These are phyloP conservation scores for Trypanosoma boissoni DNA, from an alignment of 208 protist genomes.

Conservation along the genomic window DNA sequence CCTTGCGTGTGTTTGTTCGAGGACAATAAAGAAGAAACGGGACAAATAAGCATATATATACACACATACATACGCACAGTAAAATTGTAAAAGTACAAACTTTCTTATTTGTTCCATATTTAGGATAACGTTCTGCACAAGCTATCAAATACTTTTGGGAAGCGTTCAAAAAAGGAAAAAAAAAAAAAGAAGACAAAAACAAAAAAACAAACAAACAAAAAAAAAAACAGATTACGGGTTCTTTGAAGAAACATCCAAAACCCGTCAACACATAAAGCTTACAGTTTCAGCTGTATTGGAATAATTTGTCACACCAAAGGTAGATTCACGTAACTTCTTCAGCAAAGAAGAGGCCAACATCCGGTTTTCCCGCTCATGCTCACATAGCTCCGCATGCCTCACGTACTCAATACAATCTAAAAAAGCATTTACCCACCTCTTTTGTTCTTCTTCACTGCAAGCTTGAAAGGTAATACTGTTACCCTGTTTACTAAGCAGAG, in stretches of 20 bases:
- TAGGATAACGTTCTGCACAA: too few species aligned
- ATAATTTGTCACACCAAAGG: background rate
- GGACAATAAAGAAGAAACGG: too few species aligned
- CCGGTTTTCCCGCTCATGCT: background rate
- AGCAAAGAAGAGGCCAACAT: background rate
- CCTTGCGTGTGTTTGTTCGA: too few species aligned
- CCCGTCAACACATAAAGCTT: background rate
- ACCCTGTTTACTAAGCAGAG: slow-evolving; percentile 7
- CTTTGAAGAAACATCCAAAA: background rate
- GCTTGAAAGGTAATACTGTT: slow-evolving; percentile 9
- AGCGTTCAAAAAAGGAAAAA: too few species aligned
- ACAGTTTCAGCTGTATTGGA: background rate
- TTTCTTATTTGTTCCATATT: too few species aligned
- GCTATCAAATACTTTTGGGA: too few species aligned
- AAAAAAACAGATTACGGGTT: too few species aligned
- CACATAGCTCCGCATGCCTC: background rate
- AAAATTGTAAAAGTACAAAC: too few species aligned
- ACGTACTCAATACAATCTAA: slow-evolving; percentile 7
- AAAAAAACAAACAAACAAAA: too few species aligned
- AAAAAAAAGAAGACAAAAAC: too few species aligned
- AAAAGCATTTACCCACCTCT: slow-evolving; percentile 9
- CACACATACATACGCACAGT: too few species aligned
- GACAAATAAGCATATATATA: too few species aligned
- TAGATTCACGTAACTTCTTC: background rate
- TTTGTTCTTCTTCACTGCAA: slow-evolving; percentile 5